Percentiles rank a stretch among this genome's conserved stretches.
phyloP scores from a whole-genome alignment of 2,329 filamentous ascomycete genomes.

The Lizonia empirigonia region DNA sequence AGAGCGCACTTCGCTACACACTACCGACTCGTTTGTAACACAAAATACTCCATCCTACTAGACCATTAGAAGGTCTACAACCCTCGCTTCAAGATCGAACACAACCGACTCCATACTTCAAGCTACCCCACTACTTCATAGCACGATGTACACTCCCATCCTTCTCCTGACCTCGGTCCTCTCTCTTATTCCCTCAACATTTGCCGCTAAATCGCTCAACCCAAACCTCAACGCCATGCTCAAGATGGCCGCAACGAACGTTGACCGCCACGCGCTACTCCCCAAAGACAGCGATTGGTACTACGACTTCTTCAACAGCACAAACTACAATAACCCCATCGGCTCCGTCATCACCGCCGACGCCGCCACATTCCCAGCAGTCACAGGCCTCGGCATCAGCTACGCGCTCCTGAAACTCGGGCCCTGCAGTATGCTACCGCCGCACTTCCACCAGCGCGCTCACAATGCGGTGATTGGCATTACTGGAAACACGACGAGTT shows the following conservation, averaged over 20 bases:
- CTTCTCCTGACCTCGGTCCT: conserved; percentile 20
- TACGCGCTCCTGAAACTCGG: conserved; percentile 55
- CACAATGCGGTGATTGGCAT: conserved; percentile 57
- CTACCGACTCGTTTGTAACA: background rate
- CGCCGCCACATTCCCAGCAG: conserved; percentile 57
- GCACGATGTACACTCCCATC: conserved; percentile 5
- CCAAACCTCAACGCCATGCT: conserved; percentile 48
- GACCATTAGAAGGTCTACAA: conserved; percentile 1
- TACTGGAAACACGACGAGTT: conserved; percentile 57
- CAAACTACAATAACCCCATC: conserved; percentile 52
- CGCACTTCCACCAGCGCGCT: conserved; percentile 58
- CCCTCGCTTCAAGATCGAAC: background rate
- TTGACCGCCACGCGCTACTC: conserved; percentile 53
- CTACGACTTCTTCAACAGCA: conserved; percentile 56
- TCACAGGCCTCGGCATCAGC: conserved; percentile 56
- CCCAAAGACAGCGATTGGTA: conserved; percentile 52
- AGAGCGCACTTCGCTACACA: background rate
- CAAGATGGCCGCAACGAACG: conserved; percentile 50
- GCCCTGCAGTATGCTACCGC: conserved; percentile 59
- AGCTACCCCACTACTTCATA: background rate
- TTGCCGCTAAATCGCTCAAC: conserved; percentile 52
- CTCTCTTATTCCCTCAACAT: conserved; percentile 29
- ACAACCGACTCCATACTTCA: background rate
- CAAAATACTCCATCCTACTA: conserved; percentile 2
- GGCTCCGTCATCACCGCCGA: conserved; percentile 60